Evolutionary conservation across 2,329 filamentous ascomycete genomes (phyloP).

Genomic region (Fusarium transvaalense): DNA sequence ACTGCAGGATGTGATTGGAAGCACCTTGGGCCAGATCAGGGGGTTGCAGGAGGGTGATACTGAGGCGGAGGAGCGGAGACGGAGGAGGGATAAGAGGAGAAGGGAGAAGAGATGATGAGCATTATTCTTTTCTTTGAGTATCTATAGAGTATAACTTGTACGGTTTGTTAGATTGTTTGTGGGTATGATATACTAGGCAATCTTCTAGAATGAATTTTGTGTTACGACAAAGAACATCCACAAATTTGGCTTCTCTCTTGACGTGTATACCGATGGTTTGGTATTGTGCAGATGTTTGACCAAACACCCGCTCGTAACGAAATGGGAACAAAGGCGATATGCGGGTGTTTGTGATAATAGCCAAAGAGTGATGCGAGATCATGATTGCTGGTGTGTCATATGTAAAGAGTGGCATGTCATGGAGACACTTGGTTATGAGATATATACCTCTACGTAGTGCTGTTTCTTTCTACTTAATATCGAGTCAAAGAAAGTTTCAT

Average conservation of each 20-base stretch:
- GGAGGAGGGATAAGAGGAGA: slow-evolving; percentile 22
- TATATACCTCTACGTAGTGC: neutral
- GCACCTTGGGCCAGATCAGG: slow-evolving; percentile 43
- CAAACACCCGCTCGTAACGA: slow-evolving; percentile 14
- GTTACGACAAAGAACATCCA: slow-evolving; percentile 15
- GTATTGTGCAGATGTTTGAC: slow-evolving; percentile 16
- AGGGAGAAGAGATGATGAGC: slow-evolving; percentile 2
- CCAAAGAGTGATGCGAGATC: slow-evolving; percentile 1
- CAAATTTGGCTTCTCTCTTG: neutral
- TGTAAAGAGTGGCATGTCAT: neutral
- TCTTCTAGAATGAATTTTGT: slow-evolving; percentile 31
- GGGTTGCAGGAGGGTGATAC: slow-evolving; percentile 33
- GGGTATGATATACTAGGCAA: slow-evolving; percentile 4
- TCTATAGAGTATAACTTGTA: neutral
- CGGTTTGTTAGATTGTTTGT: neutral
- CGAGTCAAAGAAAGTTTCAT: neutral
- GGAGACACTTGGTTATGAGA: neutral
- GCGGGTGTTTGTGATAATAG: neutral
- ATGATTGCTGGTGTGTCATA: slow-evolving; percentile 7
- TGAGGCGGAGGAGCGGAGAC: slow-evolving; percentile 28
- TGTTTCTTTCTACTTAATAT: neutral
- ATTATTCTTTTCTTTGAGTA: slow-evolving; percentile 14
- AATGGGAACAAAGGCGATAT: neutral
- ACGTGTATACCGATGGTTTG: neutral
- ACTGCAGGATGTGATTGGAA: slow-evolving; percentile 46